Base-by-base conservation (phyloP, 2,329 filamentous ascomycete genomes). In the Epichloe gansuensis region DNA sequence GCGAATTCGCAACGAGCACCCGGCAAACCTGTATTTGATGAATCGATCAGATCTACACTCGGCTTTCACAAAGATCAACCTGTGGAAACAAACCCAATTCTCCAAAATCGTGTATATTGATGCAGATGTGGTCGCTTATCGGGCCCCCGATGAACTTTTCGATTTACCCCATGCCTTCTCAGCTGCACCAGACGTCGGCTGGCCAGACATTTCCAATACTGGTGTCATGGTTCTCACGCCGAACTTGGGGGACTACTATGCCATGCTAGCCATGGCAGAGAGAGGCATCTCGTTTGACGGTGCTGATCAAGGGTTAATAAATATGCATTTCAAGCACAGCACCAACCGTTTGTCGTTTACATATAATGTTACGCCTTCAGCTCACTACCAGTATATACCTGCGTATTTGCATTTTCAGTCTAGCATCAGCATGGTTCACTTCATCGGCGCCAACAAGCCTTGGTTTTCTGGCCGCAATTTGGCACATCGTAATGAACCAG, bases 201-300 rank as follows among this genome's bases (percentile, higher is more conserved):
- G 93, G 93, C 93, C 93, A 36, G 93, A 98, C 70, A 80, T 90
- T 55, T 97, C 97, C 81, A 98, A 98, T 70, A 89, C 87, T n/a
- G 93, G 93, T 62, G 82, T 98, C 60, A 94, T 98, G 89, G 89
- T 89, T 38, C 70, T 98, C 54, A 84, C 77, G 15, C 93, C 93
- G 36, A 85, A 91, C 68, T 74, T 90, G 77, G 85, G 77, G 85
- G 90, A 95, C 59, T 97, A 90, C 69, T 84, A 89, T 69, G 86
- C 88, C 42, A 76, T 98, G 64, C 75, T 82, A 57, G 87, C 87
- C 56, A 82, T 96, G 75, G 89, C 93, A 27, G 80, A 89, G 59
- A 77, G 83, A 51, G 90, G 90, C 27, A 87, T 91, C 64, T 96
- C 90, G 57, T 98, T 98, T 64, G 93, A 98, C 66, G 93, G 93